Conservation (phyloP, 768 basidiomycete species). For the Mycena vulgaris region DNA sequence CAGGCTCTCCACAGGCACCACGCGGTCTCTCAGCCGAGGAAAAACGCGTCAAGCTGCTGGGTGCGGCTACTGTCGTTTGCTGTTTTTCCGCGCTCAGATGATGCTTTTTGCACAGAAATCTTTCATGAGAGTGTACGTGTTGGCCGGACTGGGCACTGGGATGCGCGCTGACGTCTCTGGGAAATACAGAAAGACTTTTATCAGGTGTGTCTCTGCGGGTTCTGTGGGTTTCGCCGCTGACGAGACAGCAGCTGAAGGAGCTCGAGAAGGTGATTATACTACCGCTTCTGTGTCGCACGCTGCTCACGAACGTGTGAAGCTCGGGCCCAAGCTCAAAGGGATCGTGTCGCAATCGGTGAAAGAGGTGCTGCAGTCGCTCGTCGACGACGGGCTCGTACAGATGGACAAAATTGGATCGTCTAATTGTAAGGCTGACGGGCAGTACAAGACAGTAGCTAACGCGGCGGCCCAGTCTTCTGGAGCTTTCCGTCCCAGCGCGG, state of each 20-base stretch:
- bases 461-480: conserved; percentile 83
- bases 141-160: neutral
- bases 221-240: neutral
- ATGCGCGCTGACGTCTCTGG: neutral
- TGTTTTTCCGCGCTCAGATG: neutral
- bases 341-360: conserved; percentile 95
- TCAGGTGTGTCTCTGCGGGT: conserved; percentile 58
- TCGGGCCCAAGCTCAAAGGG: conserved; percentile 90
- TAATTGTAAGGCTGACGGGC: conserved; percentile 75
- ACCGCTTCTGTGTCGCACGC: neutral
- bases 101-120: conserved; percentile 66
- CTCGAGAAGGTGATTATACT: conserved; percentile 73
- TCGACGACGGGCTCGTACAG: conserved; percentile 90
- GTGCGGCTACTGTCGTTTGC: conserved; percentile 11
- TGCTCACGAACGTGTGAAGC: conserved; percentile 33
- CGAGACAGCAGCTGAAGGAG: conserved; percentile 80
- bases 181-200: conserved; percentile 83
- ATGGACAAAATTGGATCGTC: conserved; percentile 95
- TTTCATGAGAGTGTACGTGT: conserved; percentile 88
- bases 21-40: conserved; percentile 92
- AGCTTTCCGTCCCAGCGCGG: conserved; percentile 94
- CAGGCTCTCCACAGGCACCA: conserved; percentile 63
- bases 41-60: conserved; percentile 86
- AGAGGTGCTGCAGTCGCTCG: conserved; percentile 89
- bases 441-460: conserved; percentile 25